phyloP scores from a whole-genome alignment of 495 filamentous ascomycete genomes.

The Aspergillus olivimuriae region DNA sequence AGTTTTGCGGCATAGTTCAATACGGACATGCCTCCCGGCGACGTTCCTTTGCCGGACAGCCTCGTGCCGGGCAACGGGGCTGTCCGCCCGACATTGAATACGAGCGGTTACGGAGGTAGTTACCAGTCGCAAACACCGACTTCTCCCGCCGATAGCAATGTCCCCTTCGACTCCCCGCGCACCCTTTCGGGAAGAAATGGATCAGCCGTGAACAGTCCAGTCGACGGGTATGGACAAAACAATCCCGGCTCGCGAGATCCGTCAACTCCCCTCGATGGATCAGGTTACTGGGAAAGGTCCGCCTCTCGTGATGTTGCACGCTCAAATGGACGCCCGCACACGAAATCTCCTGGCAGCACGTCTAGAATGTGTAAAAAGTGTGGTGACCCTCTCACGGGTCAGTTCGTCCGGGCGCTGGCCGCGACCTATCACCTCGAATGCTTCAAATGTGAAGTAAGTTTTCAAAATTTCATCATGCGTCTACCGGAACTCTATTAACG shows the following conservation, averaged over 20 bases:
- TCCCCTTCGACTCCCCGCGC: slow-evolving; percentile 40
- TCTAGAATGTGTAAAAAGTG: slow-evolving; percentile 81
- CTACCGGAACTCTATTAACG: slow-evolving; percentile 3
- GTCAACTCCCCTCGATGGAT: slow-evolving; percentile 24
- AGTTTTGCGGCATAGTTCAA: slow-evolving; percentile 11
- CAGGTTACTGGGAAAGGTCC: slow-evolving; percentile 32
- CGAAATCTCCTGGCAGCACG: slow-evolving; percentile 34
- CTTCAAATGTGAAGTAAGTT: slow-evolving; percentile 89
- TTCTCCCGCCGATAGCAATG: slow-evolving; percentile 38
- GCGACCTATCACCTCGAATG: slow-evolving; percentile 96
- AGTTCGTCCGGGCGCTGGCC: slow-evolving; percentile 89
- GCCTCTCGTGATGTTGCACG: slow-evolving; percentile 38
- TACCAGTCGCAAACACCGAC: slow-evolving; percentile 39
- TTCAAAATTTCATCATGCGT: background rate
- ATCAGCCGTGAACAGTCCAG: slow-evolving; percentile 17
- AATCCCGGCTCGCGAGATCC: slow-evolving; percentile 15
- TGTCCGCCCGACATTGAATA: slow-evolving; percentile 36
- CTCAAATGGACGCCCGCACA: slow-evolving; percentile 35
- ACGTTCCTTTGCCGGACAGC: slow-evolving; percentile 39
- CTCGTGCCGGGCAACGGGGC: slow-evolving; percentile 43
- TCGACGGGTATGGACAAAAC: slow-evolving; percentile 25
- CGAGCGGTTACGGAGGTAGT: slow-evolving; percentile 31
- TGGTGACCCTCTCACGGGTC: slow-evolving; percentile 75
- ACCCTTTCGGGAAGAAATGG: slow-evolving; percentile 29
- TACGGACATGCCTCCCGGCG: slow-evolving; percentile 41